Evolutionary conservation across 495 filamentous ascomycete species (phyloP), one percentile per base, ranked within the genome.

Genomic region (Penicillium daleae): DNA sequence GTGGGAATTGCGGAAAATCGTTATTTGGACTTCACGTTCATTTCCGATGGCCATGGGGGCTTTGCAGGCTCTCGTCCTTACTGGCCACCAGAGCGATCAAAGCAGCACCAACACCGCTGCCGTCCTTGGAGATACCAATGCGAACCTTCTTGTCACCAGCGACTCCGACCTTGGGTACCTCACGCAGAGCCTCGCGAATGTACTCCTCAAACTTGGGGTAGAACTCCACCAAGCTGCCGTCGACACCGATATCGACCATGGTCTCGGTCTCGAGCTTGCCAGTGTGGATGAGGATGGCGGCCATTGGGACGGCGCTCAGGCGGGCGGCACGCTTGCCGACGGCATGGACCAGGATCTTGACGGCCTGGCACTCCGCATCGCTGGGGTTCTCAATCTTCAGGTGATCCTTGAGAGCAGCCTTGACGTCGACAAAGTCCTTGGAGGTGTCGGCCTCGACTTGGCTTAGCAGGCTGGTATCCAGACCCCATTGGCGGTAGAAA

Each of bases 81-180:
- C 74, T 75, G 27, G 85, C 86, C 27, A 94, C 89, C 15, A 96
- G 81, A 33, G 93, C 93, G 75, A 96, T 97, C 67, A 97, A 74
- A 52, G 93, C 93, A 9, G 93, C 93, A 29, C 93, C 93, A 51
- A 97, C 93, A 56, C 93, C 93, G 60, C 86, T 90, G 51, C 93
- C 93, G 77, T 97, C 93, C 83, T 95, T 94, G 56, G 93, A 93
- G 74, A 97, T 92, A 13, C 92, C 93, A 67, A 97, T 96, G 44
- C 91, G 82, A 62, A 97, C 85, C 74, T 86, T 89, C 74, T 89
- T 87, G 57, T 94, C 91, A 9, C 91, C 90, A 12, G 82, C 79
- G 12, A 71, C 74, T 12, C 92, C 93, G 66, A 97, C 87, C 58
- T 87, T 84, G 31, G 88, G 81, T 19, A 96, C 83, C 57, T 83